A percentile compares a stretch with the other conserved stretches of the same genome.
Evolutionary conservation across 441 rosid species (phyloP).

Genomic region (Syzygium malaccense): DNA sequence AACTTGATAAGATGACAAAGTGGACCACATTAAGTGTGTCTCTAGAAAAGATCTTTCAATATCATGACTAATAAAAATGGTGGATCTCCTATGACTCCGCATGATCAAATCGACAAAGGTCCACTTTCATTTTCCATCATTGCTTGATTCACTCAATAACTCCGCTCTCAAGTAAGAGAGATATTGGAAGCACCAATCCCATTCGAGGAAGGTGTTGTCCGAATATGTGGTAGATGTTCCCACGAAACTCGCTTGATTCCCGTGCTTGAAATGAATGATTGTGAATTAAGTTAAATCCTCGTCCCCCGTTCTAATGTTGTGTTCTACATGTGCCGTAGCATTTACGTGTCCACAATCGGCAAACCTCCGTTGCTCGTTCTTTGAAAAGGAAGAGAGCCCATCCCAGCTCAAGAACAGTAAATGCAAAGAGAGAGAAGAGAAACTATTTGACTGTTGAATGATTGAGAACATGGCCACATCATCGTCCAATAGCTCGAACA

Average conservation of each 20-base stretch:
- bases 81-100: too few relatives aligned
- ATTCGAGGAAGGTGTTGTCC: too few relatives aligned
- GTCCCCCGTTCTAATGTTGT: background rate
- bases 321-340: background rate
- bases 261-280: background rate
- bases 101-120: too few relatives aligned
- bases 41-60: too few relatives aligned
- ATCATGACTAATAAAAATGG: too few relatives aligned
- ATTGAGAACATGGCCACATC: background rate
- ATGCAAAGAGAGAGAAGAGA: background rate
- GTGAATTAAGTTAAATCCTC: rapidly evolving
- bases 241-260: background rate
- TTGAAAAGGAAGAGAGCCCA: background rate
- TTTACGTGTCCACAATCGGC: background rate
- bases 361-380: background rate
- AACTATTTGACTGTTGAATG: background rate
- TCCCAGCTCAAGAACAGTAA: background rate
- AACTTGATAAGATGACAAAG: too few relatives aligned
- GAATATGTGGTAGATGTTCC: too few relatives aligned
- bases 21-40: too few relatives aligned
- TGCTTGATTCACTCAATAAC: too few relatives aligned
- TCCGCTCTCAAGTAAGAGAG: too few relatives aligned
- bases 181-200: too few relatives aligned
- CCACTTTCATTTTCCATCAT: too few relatives aligned
- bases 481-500: background rate